Evolutionary conservation across 2,329 filamentous ascomycete species (phyloP).

Genomic region (Trichoderma oligosporum): DNA sequence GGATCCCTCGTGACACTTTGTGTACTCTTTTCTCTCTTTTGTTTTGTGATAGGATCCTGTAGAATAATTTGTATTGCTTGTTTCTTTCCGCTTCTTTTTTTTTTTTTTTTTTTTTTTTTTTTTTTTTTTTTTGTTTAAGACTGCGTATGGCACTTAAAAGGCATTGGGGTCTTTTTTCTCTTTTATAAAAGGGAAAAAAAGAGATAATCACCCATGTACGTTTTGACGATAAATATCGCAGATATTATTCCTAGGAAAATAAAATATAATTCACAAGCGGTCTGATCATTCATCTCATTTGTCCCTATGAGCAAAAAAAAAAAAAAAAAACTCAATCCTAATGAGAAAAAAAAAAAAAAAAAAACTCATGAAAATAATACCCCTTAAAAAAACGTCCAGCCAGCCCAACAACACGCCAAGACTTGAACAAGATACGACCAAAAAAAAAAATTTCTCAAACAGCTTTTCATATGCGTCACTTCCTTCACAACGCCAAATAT

Average conservation of each 20-base stretch:
- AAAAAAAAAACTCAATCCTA: neutral
- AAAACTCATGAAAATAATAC: neutral
- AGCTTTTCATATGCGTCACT: neutral
- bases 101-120: neutral
- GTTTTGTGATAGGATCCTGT: no score
- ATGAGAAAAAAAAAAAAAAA: neutral
- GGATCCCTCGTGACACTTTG: neutral
- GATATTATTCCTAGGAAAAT: neutral
- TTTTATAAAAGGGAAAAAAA: neutral
- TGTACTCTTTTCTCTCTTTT: neutral
- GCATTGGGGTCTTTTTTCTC: no score
- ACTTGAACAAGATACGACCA: neutral
- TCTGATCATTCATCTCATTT: slow-evolving; percentile 2
- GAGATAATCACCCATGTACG: neutral
- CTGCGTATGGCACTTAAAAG: no score
- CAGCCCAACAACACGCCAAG: neutral
- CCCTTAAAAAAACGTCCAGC: neutral
- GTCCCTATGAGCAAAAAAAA: neutral
- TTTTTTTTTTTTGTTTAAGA: neutral
- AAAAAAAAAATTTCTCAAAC: neutral
- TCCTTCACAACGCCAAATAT: neutral
- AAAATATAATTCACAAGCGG: neutral
- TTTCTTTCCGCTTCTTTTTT: neutral
- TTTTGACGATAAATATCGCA: neutral
- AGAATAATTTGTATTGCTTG: neutral